Conservation (phyloP, 495 filamentous ascomycete species). For the Penicillium manginii region DNA sequence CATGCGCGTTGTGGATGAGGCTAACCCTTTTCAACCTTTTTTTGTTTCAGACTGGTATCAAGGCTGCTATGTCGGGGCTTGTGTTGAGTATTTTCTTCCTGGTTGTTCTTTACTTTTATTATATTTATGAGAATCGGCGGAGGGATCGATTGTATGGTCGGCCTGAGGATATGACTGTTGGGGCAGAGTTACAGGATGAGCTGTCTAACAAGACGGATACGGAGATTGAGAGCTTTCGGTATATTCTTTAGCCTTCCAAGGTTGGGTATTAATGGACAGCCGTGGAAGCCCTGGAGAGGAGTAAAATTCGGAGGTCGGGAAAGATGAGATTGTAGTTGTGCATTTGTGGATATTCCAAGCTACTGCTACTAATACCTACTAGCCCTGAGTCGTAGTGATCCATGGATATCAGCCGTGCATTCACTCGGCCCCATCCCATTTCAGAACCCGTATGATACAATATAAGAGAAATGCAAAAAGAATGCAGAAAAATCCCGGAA, state of each 20-base stretch:
- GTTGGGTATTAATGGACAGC: no score
- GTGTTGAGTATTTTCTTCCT: slow-evolving; percentile 34
- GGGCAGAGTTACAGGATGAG: slow-evolving; percentile 32
- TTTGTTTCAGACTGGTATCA: slow-evolving; percentile 37
- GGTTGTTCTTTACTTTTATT: slow-evolving; percentile 30
- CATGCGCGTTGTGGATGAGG: no score
- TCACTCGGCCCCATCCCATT: no score
- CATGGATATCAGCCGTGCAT: no score
- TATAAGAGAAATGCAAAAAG: no score
- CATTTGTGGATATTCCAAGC: background rate
- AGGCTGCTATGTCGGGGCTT: slow-evolving; percentile 36
- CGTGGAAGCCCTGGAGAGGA: no score
- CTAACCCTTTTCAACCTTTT: background rate
- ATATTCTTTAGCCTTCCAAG: no score
- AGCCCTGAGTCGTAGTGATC: no score
- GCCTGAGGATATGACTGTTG: slow-evolving; percentile 27
- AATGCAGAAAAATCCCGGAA: no score
- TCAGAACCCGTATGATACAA: no score
- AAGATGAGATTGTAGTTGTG: background rate
- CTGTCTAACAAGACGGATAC: slow-evolving; percentile 40
- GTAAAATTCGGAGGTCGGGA: no score
- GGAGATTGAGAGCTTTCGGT: slow-evolving; percentile 41
- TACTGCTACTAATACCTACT: no score
- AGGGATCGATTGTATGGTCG: slow-evolving; percentile 32
- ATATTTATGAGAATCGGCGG: slow-evolving; percentile 33